Conservation (phyloP, 805 yeast genomes). For the Lipomyces starkeyi region DNA sequence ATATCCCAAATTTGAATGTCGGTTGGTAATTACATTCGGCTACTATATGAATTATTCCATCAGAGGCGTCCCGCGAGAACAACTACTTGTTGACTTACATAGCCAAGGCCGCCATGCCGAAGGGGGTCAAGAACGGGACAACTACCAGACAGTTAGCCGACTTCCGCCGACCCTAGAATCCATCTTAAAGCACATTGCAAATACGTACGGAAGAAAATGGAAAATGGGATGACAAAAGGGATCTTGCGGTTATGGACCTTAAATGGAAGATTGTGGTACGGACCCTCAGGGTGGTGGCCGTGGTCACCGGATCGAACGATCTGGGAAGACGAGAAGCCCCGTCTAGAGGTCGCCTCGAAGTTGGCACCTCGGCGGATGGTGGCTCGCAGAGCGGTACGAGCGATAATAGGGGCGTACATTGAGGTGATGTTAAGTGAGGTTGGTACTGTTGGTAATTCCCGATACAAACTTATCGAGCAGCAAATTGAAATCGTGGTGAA, state of each 20-base stretch:
- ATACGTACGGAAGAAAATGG: slow-evolving; percentile 32
- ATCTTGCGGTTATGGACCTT: slow-evolving; percentile 86
- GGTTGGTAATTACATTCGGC: slow-evolving; percentile 23
- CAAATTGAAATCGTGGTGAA: neutral
- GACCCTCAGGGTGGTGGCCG: slow-evolving; percentile 73
- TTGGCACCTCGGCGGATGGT: slow-evolving; percentile 20
- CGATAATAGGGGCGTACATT: slow-evolving; percentile 30
- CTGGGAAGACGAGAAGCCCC: slow-evolving; percentile 46
- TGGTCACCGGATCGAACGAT: slow-evolving; percentile 48
- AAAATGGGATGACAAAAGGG: slow-evolving; percentile 34
- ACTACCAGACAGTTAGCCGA: slow-evolving; percentile 18
- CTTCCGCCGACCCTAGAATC: neutral
- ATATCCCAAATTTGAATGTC: neutral
- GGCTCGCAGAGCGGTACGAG: slow-evolving; percentile 28
- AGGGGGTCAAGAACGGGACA: slow-evolving; percentile 36
- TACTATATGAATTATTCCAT: slow-evolving; percentile 19
- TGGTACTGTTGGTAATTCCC: neutral
- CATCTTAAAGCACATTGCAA: neutral
- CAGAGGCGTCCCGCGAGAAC: neutral
- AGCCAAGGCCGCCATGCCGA: slow-evolving; percentile 37
- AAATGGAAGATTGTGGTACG: slow-evolving; percentile 92
- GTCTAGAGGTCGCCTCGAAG: slow-evolving; percentile 37
- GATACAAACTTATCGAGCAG: neutral
- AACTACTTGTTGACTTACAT: slow-evolving; percentile 26
- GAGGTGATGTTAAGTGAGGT: neutral